phyloP scores from a whole-genome alignment of 176 grass and related monocot genomes.

The Microstegium vimineum region DNA sequence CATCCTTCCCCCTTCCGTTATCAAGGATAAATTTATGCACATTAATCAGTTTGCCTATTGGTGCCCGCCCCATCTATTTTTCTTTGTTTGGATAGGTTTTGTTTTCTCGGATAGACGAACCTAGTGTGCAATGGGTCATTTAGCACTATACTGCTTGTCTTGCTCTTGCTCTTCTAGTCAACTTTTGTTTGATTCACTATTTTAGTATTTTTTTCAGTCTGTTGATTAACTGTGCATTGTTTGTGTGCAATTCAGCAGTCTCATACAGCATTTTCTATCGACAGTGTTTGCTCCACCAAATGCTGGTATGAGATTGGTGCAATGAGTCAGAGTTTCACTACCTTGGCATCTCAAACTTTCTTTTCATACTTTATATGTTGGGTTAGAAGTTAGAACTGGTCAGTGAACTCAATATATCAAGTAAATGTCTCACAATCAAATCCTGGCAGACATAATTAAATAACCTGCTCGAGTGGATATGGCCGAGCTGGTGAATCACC shows the following conservation, averaged over 20 bases:
- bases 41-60: neutral
- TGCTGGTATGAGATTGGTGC: slow-evolving; percentile 4
- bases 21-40: slow-evolving; percentile 13
- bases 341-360: slow-evolving; percentile 43
- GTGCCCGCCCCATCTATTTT: neutral
- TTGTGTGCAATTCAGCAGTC: slow-evolving; percentile 14
- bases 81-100: neutral
- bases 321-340: slow-evolving; percentile 56
- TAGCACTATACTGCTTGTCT: slow-evolving; percentile 18
- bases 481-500: too few species aligned
- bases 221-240: slow-evolving; percentile 14
- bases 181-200: neutral
- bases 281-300: slow-evolving; percentile 30
- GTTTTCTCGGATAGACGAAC: neutral
- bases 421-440: too few species aligned
- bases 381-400: too few species aligned
- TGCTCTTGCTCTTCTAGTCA: slow-evolving; percentile 26
- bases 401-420: too few species aligned
- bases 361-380: too few species aligned
- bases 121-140: slow-evolving; percentile 25
- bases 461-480: too few species aligned
- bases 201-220: neutral
- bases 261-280: neutral
- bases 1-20: too few species aligned
- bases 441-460: too few species aligned